Percentiles rank a stretch among this genome's conserved stretches.
phyloP scores from a whole-genome alignment of 1,284 basidiomycete species.

The Ustilago tritici region DNA sequence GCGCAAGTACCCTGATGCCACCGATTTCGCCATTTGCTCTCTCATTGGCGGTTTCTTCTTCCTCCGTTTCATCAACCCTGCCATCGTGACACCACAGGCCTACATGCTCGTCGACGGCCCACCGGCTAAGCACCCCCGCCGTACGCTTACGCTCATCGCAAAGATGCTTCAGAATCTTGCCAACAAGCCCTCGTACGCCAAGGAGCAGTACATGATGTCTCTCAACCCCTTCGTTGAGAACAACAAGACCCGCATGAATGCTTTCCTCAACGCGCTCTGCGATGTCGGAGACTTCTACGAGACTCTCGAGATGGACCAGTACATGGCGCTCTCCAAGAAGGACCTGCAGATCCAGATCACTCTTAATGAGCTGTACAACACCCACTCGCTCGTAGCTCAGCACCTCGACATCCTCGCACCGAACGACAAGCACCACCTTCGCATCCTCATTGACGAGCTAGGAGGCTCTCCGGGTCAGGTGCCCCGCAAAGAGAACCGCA shows the following conservation, averaged over 20 bases:
- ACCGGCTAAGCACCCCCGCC: conserved; percentile 94
- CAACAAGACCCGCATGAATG: conserved; percentile 96
- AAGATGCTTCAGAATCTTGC: conserved; percentile 99
- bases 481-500: conserved; percentile 94
- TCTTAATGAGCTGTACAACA: conserved; percentile 98
- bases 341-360: conserved; percentile 98
- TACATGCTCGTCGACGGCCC: conserved; percentile 99
- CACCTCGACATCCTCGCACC: conserved; percentile 95
- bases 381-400: conserved; percentile 91
- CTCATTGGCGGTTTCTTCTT: conserved; percentile 99
- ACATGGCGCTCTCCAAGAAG: conserved; percentile 99
- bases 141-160: conserved; percentile 95
- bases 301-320: conserved; percentile 99
- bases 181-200: conserved; percentile 97
- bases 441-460: conserved; percentile 94
- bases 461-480: conserved; percentile 92
- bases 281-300: conserved; percentile 99
- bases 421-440: conserved; percentile 95
- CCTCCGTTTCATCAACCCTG: conserved; percentile 98
- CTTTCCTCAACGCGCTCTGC: conserved; percentile 94
- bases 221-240: conserved; percentile 98
- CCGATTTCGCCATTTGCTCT: conserved; percentile 96
- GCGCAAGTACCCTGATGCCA: conserved; percentile 97
- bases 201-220: conserved; percentile 98
- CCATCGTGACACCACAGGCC: conserved; percentile 99